Evolutionary conservation across 768 basidiomycete species (phyloP), one percentile per base, ranked within the genome.

Genomic region (Ramaria sp.): DNA sequence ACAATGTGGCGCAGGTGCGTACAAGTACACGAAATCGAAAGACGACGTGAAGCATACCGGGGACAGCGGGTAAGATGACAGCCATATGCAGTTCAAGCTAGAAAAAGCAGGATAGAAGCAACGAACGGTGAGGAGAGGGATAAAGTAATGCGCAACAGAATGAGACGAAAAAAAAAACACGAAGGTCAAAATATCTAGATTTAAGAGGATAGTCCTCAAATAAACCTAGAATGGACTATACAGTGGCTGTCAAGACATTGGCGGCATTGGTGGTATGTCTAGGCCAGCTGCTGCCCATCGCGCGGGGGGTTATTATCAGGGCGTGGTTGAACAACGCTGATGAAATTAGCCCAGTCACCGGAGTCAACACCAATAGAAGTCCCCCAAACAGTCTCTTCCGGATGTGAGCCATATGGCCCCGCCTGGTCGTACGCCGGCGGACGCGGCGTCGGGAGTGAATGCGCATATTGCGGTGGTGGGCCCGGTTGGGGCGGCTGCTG

Each of bases 291-390:
- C 20, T 46, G 17, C 17, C 45, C 27, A 17, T 46, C 45, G 20
- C 27, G 45, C 45, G 20, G 9, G 17, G 45, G 20, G 17, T 46
- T 27, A 46, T 19, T 17, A 49, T 33, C 48, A n/a, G 31, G 31
- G 17, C 51, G 13, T 24, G 51, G 51, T 17, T 37, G 55, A 4
- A 57, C 55, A 38, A 50, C 55, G 33, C 47, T 50, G 11, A 57
- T 50, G 46, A 47, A 59, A 20, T 19, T 37, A 37, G 41, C 42
- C 84, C 88, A 89, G 69, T 89, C 88, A 41, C 82, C 80, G 61
- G 86, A 83, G 56, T 80, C 86, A 64, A 90, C 85, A 17, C 84
- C 84, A 51, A 83, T 77, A 38, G 82, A 78, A 15, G 86, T 77
- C 43, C 86, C 86, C 86, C 87, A 90, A 74, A 88, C 83, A 33